A percentile compares a stretch with the other conserved stretches of the same genome.
Conservation (phyloP, 441 rosid species). For the Croton setiger region DNA sequence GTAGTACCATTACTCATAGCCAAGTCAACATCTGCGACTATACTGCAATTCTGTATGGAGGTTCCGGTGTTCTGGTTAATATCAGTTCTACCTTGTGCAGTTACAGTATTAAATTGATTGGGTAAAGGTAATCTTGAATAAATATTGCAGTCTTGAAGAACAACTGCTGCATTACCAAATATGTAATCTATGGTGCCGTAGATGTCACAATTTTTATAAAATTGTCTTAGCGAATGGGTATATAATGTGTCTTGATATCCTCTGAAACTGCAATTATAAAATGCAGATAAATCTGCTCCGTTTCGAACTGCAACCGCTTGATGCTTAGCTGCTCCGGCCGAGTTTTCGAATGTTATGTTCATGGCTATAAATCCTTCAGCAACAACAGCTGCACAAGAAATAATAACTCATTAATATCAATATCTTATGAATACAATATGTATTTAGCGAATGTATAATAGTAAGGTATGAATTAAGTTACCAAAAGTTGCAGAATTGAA, state of each 20-base stretch:
- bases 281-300: constrained; percentile 63
- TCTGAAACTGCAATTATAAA: constrained; percentile 73
- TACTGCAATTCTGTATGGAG: constrained; percentile 57
- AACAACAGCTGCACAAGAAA: constrained; percentile 39
- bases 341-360: constrained; percentile 64
- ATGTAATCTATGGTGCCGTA: constrained; percentile 81
- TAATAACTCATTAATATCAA: too few relatives aligned
- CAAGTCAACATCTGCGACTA: constrained; percentile 46
- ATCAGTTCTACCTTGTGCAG: constrained; percentile 77
- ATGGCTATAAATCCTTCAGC: constrained; percentile 58
- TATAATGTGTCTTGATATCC: constrained; percentile 79
- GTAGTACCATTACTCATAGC: constrained; percentile 33
- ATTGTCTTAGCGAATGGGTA: constrained; percentile 62
- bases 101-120: constrained; percentile 60
- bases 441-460: not conserved
- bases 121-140: constrained; percentile 49
- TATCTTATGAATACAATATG: too few relatives aligned
- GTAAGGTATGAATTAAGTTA: constrained; percentile 12
- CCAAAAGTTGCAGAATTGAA: constrained; percentile 50
- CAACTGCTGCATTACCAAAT: constrained; percentile 76
- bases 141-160: constrained; percentile 63
- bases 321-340: constrained; percentile 66
- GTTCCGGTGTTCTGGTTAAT: constrained; percentile 77
- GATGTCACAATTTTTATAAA: constrained; percentile 66
- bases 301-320: constrained; percentile 67